phyloP scores from a whole-genome alignment of 495 filamentous ascomycete genomes.

The Margaritispora aquatica region DNA sequence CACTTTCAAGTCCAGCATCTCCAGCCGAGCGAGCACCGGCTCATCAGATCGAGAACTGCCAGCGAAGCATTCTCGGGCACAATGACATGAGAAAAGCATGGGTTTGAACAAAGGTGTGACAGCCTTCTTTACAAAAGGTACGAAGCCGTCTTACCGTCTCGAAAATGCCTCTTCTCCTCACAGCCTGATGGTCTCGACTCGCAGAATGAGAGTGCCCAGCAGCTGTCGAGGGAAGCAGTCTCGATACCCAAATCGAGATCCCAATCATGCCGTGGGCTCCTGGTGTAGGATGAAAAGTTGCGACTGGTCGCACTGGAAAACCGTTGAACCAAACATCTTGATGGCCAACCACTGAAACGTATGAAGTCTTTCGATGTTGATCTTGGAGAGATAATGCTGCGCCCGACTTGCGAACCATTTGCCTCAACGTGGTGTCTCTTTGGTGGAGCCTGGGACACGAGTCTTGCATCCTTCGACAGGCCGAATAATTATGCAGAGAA shows the following conservation, averaged over 20 bases:
- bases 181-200: neutral
- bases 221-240: neutral
- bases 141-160: neutral
- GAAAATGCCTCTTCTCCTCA: slow-evolving; percentile 9
- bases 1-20: neutral
- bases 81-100: slow-evolving; percentile 1
- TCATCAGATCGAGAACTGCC: slow-evolving; percentile 9
- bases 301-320: slow-evolving; percentile 11
- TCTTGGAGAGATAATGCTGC: neutral
- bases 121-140: slow-evolving; percentile 7
- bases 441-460: slow-evolving; percentile 10
- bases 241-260: neutral
- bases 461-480: neutral
- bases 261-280: neutral
- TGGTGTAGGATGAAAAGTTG: slow-evolving; percentile 5
- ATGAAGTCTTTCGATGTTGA: neutral
- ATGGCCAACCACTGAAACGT: neutral
- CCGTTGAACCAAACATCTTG: neutral
- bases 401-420: slow-evolving; percentile 14
- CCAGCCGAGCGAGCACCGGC: slow-evolving; percentile 1
- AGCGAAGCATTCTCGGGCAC: slow-evolving; percentile 16
- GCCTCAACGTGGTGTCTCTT: slow-evolving; percentile 5
- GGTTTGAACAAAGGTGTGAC: neutral
- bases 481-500: neutral
- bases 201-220: slow-evolving; percentile 1